Percentiles rank a stretch among this genome's conserved stretches.
Evolutionary conservation across 805 yeast species (phyloP).

Genomic region (Metschnikowia chrysomelidarum): DNA sequence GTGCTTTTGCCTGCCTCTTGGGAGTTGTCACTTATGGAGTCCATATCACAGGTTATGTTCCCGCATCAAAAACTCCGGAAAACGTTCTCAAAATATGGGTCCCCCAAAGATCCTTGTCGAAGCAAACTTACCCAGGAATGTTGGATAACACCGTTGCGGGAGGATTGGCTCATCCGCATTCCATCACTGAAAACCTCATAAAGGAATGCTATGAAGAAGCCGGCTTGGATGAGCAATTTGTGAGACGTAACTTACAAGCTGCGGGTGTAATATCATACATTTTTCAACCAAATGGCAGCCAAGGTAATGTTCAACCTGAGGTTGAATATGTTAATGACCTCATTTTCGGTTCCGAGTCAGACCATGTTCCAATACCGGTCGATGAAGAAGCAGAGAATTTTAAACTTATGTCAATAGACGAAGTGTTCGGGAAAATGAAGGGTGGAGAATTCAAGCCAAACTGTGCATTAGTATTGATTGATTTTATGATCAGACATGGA

Average conservation of each 20-base stretch:
- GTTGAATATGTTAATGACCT: constrained; percentile 80
- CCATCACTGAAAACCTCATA: constrained; percentile 68
- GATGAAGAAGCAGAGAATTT: constrained; percentile 72
- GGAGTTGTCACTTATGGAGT: constrained; percentile 92
- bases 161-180: constrained; percentile 82
- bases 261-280: constrained; percentile 73
- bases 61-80: constrained; percentile 36
- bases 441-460: constrained; percentile 82
- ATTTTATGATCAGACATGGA: constrained; percentile 87
- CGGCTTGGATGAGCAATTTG: constrained; percentile 57
- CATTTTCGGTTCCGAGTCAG: constrained; percentile 43
- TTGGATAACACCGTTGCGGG: constrained; percentile 95
- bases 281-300: constrained; percentile 34
- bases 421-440: constrained; percentile 49
- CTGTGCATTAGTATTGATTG: constrained; percentile 75
- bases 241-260: constrained; percentile 41
- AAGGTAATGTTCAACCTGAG: constrained; percentile 81
- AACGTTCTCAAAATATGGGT: constrained; percentile 68
- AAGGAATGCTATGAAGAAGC: constrained; percentile 94
- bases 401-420: constrained; percentile 55
- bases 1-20: constrained; percentile 75
- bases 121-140: constrained; percentile 88
- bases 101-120: constrained; percentile 73
- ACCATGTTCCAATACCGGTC: constrained; percentile 43
- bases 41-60: constrained; percentile 78